Evolutionary conservation across 345 rosid species (phyloP), one percentile per base, ranked within the genome.

Genomic region (Turnera subulata): DNA sequence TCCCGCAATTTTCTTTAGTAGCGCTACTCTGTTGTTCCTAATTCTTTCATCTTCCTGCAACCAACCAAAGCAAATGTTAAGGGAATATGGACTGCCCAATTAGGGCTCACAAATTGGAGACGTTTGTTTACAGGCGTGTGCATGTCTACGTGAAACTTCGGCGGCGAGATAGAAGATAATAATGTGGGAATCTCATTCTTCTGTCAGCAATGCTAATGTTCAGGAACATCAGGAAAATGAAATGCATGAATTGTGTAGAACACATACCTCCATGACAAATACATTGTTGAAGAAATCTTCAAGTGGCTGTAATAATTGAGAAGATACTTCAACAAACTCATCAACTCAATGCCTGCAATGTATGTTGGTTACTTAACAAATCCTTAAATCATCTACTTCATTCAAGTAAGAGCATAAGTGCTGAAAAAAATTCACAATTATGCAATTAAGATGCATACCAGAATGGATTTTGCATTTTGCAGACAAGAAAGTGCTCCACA

Each of bases 221-320:
- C n/a, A n/a, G n/a, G n/a, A n/a, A n/a, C n/a, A n/a, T n/a, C n/a
- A n/a, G n/a, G n/a, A n/a, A n/a, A n/a, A n/a, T n/a, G n/a, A n/a
- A n/a, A 29, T 29, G 8, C 35, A 29, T 29, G 5, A 29, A 29
- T 29, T 29, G 5, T 29, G 4, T 4, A 29, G 4, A 29, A 9
- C 65, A 79, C 98, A 32, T 77, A 89, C 98, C 98, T 86, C 98
- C 98, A 92, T 92, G 63, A 92, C 96, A 19, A 92, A 89, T 53
- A 89, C 96, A 63, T 83, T 63, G 69, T 89, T 74, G 76, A 92
- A 92, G 76, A 92, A 92, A 62, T 89, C 85, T 67, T 86, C 98
- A 0, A 92, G 85, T 12, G 98, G 97, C 33, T 80, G 82, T 17
- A 89, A 32, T 45, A 92, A 76, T 61, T 69, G 69, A 22, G 67